These are phyloP conservation scores for Chalciporus pseudorubinellus DNA, from an alignment of 768 basidiomycete species.

Conservation along the genomic window DNA sequence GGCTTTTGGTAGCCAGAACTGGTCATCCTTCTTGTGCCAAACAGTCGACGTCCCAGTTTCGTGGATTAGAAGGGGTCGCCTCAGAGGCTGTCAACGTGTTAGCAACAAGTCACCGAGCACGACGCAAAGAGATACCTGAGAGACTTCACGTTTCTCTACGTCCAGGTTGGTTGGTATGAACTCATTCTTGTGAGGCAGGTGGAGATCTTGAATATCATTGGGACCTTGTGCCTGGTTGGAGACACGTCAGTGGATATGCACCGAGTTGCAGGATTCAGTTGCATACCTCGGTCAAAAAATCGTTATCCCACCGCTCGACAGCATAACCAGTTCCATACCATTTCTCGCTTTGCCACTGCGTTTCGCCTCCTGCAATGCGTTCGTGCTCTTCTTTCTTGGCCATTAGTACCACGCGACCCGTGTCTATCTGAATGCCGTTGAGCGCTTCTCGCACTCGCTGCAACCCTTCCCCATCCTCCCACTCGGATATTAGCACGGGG, in stretches of 20 bases:
- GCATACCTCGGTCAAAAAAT: conserved; percentile 56
- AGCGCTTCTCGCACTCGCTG: conserved; percentile 61
- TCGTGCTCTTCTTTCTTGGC: conserved; percentile 64
- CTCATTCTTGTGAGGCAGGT: conserved; percentile 80
- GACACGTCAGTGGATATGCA: neutral
- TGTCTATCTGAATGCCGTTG: conserved; percentile 52
- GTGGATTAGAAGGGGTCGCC: conserved; percentile 71
- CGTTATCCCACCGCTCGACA: conserved; percentile 65
- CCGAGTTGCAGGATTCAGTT: neutral
- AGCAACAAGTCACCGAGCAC: neutral
- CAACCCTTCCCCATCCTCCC: conserved; percentile 53
- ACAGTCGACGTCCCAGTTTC: conserved; percentile 70
- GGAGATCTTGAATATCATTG: conserved; percentile 66
- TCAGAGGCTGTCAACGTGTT: conserved; percentile 52
- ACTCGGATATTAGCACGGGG: conserved; percentile 69
- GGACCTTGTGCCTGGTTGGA: conserved; percentile 53
- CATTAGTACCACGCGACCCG: conserved; percentile 74
- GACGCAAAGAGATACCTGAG: conserved; percentile 45
- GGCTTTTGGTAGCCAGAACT: conserved; percentile 93
- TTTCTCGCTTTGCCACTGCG: conserved; percentile 73
- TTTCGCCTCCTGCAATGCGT: conserved; percentile 47
- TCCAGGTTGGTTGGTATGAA: conserved; percentile 88
- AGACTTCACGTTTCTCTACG: conserved; percentile 71
- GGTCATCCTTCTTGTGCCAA: conserved; percentile 98
- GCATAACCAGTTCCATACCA: conserved; percentile 92